Evolutionary conservation across 1,139 yeast species (phyloP), one percentile per base, ranked within the genome.

Genomic region (Hyphopichia pseudoburtonii): DNA sequence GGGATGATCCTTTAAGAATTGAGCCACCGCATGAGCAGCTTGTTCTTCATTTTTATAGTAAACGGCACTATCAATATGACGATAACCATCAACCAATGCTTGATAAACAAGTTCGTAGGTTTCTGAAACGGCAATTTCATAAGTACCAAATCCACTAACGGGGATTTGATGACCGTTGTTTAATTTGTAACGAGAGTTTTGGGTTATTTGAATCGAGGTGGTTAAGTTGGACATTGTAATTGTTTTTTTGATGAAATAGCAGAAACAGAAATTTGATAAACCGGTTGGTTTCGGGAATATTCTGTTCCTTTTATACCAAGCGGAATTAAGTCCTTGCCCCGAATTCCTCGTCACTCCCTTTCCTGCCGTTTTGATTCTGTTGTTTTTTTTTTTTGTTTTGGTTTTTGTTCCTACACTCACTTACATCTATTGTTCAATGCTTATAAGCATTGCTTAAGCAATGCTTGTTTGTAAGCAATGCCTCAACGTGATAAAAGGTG

Each of bases 31-130:
- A 42, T 54, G 44, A 34, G 54, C 51, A 33, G 56, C 48, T 49
- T 76, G 82, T 8, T 49, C 50, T 52, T 83, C 86, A 52, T 82
- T 82, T 11, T 67, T 64, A 54, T 85, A 85, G 22, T 59, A 56
- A 67, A 50, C 48, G 39, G 72, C 69, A 33, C 62, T 44, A 51
- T 69, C 64, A 45, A 70, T 65, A 47, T 82, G 89, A 45, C 94
- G 75, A 55, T 84, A 85, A 0, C 95, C 95, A 18, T 57, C 65
- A 25, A 70, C 65, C 48, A 86, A 67, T 1, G 78, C 77, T 17
- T 58, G 48, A 45, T 64, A 62, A 3, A 67, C 70, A 29, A 60
- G 48, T 5, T 56, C 59, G 18, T 40, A 42, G 18, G 70, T 53
- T 11, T 57, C 54, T 1, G 45, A 45, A 3, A 38, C 40, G 2